These are phyloP conservation scores for Aspergillus udagawae DNA, from an alignment of 2,329 filamentous ascomycete species.

Conservation along the genomic window DNA sequence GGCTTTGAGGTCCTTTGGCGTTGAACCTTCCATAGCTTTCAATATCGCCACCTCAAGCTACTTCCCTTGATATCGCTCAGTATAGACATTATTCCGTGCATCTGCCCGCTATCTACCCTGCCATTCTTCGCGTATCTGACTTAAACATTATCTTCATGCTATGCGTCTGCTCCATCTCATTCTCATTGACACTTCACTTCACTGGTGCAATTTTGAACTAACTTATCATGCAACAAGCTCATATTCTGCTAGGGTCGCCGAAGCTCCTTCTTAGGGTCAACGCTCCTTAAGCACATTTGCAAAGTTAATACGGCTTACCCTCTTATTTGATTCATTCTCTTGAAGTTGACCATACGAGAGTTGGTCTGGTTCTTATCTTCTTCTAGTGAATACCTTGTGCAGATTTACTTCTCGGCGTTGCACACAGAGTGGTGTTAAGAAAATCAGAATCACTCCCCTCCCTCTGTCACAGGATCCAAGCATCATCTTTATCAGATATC, in stretches of 20 bases:
- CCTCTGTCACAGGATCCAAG: neutral
- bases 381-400: slow-evolving; percentile 1
- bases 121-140: neutral
- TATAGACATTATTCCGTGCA: neutral
- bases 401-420: slow-evolving; percentile 1
- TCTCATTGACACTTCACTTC: neutral
- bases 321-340: neutral
- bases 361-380: neutral
- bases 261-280: neutral
- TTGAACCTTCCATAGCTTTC: neutral
- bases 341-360: neutral
- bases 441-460: neutral
- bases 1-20: neutral
- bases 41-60: neutral
- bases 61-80: neutral
- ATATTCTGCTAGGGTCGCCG: slow-evolving; percentile 6
- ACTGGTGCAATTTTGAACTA: slow-evolving; percentile 2
- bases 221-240: slow-evolving; percentile 5
- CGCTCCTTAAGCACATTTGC: slow-evolving; percentile 1
- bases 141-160: neutral
- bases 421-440: neutral
- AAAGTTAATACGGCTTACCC: slow-evolving; percentile 1
- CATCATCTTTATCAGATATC: neutral
- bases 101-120: neutral
- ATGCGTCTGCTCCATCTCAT: neutral